Evolutionary conservation across 805 yeast species (phyloP).

Genomic region (Nakazawaea ambrosiae): DNA sequence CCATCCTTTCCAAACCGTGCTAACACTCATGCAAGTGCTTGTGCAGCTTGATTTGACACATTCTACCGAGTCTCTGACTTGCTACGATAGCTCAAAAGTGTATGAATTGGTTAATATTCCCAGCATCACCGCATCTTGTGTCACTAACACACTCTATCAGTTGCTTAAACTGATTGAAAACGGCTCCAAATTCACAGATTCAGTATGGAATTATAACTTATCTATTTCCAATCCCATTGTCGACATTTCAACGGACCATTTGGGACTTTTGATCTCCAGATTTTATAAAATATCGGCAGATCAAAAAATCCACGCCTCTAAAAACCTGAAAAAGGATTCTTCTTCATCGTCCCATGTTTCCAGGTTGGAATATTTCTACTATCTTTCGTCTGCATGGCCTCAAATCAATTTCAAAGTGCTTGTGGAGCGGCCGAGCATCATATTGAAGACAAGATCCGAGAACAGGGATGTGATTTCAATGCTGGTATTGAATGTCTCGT

Average conservation of each 20-base stretch:
- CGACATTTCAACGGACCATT: constrained; percentile 12
- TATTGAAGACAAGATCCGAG: constrained; percentile 15
- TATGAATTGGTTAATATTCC: constrained; percentile 27
- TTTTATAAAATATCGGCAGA: constrained; percentile 1
- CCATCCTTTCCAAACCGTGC: constrained; percentile 31
- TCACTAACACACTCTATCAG: constrained; percentile 31
- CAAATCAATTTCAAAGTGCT: constrained; percentile 17
- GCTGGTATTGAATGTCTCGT: constrained; percentile 16
- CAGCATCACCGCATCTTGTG: constrained; percentile 28
- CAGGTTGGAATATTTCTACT: constrained; percentile 4
- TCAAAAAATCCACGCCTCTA: background rate
- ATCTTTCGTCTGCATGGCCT: constrained; percentile 14
- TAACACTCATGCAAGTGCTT: constrained; percentile 30
- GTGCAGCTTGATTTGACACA: constrained; percentile 18
- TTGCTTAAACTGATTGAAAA: constrained; percentile 18
- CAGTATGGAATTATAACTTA: constrained; percentile 9
- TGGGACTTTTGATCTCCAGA: constrained; percentile 11
- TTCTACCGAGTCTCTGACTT: constrained; percentile 12
- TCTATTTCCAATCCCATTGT: constrained; percentile 13
- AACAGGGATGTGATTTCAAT: constrained; percentile 14
- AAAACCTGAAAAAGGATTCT: background rate
- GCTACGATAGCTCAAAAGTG: constrained; percentile 14
- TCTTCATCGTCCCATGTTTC: background rate
- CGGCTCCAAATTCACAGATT: constrained; percentile 1
- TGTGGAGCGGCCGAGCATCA: constrained; percentile 21